Evolutionary conservation across 2,329 filamentous ascomycete species (phyloP).

Genomic region (Parasarocladium wereldwijsianum): DNA sequence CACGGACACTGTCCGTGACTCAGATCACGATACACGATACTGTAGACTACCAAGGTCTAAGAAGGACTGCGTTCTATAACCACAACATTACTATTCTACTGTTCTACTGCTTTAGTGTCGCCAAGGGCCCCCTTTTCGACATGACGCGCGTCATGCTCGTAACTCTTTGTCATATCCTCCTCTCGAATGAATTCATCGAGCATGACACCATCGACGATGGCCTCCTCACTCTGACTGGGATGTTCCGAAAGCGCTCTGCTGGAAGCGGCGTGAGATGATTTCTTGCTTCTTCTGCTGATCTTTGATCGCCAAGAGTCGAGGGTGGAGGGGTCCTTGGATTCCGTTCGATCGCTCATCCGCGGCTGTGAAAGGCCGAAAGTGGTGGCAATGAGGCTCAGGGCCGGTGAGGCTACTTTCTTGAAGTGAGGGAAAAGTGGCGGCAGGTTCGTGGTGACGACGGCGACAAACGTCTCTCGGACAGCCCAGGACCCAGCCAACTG

Average conservation of each 20-base stretch:
- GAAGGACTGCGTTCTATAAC: no score
- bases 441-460: slow-evolving; percentile 26
- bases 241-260: slow-evolving; percentile 2
- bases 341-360: neutral
- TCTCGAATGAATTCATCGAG: slow-evolving; percentile 1
- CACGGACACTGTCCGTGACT: no score
- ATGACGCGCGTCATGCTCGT: no score
- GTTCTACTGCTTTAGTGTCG: no score
- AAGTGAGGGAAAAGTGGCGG: slow-evolving; percentile 31
- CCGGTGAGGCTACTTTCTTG: slow-evolving; percentile 15
- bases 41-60: no score
- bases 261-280: neutral
- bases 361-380: slow-evolving; percentile 4
- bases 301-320: slow-evolving; percentile 3
- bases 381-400: slow-evolving; percentile 3
- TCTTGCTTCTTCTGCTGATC: neutral
- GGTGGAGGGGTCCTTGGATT: slow-evolving; percentile 1
- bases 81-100: no score
- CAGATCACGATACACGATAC: no score
- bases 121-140: no score
- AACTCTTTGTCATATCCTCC: slow-evolving; percentile 1
- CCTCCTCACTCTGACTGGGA: slow-evolving; percentile 5
- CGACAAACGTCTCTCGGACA: slow-evolving; percentile 27
- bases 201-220: slow-evolving; percentile 3
- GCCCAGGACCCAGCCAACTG: slow-evolving; percentile 26